Base-by-base conservation (phyloP, 1,139 yeast genomes). In the Candida sanyaensis region DNA sequence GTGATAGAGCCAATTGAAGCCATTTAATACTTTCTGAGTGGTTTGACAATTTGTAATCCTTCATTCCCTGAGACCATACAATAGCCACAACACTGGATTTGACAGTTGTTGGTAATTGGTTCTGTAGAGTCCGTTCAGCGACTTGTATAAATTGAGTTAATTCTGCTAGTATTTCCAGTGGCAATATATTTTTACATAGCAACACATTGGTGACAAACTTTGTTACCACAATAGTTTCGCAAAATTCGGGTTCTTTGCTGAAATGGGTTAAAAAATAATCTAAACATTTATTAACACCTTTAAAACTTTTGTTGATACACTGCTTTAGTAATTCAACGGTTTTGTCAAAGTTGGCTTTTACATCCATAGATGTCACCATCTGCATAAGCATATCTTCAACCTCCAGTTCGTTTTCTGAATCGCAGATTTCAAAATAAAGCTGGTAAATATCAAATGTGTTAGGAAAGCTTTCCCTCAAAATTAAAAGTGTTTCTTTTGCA, bases 61-160 rank as follows among this genome's bases (percentile, higher is more conserved):
- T 47, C 39, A 61, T 61, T 0, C 68, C 69, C 21, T 51, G 49
- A n/a, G 64, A 66, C 70, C 71, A 68, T n/a, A 68, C 41, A 33
- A 67, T 49, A 1, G 69, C 59, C 4, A 61, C 51, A 0, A 59
- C 40, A 31, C 67, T 54, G 10, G 61, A 55, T 10, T 62, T 49
- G 5, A 64, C 55, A 12, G 57, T 56, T 29, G 51, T 53, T 0
- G 63, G 55, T 3, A 66, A 44, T 3, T 50, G 37, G 46, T 44
- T 56, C 1, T 51, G 28, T 12, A 66, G 55, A 3, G 57, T 55
- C 30, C 55, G 63, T 37, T 65, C 66, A 1, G 62, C 54, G 7
- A 55, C 36, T 24, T 60, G 60, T 11, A 65, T 45, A 30, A 62
- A 55, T 12, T 36, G 37, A 6, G 11, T 27, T 17, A 51, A 42